These are phyloP conservation scores for Myrica gale DNA, from an alignment of 306 rosid genomes.

Conservation along the genomic window DNA sequence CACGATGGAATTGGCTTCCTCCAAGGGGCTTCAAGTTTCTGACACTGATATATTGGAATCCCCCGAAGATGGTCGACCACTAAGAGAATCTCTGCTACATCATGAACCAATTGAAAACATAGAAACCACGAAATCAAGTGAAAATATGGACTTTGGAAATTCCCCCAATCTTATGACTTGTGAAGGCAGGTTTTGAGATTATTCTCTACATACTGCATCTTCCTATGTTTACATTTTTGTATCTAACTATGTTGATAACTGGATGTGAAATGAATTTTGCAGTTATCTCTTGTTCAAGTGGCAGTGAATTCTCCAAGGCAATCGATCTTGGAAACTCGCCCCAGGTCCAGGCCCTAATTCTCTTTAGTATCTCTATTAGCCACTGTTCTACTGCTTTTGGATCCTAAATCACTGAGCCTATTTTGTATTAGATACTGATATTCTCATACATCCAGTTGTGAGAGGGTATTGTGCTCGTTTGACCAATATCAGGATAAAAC, in stretches of 20 bases:
- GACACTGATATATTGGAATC: constrained; percentile 31
- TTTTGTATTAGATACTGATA: neutral
- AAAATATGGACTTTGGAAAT: constrained; percentile 16
- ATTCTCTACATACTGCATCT: constrained; percentile 13
- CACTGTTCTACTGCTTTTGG: constrained; percentile 7
- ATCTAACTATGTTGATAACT: constrained; percentile 13
- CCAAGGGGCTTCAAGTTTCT: constrained; percentile 29
- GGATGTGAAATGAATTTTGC: constrained; percentile 35
- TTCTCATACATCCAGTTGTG: neutral
- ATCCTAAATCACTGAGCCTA: neutral
- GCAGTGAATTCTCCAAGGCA: constrained; percentile 28
- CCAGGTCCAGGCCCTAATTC: constrained; percentile 49
- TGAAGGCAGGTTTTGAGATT: constrained; percentile 43
- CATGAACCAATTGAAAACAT: constrained; percentile 25
- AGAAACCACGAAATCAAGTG: constrained; percentile 22
- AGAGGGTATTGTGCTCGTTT: neutral
- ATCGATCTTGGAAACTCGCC: constrained; percentile 29
- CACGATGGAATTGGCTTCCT: constrained; percentile 21
- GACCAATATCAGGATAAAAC: neutral
- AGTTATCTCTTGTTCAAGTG: constrained; percentile 36
- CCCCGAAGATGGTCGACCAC: constrained; percentile 29
- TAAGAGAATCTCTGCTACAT: constrained; percentile 17
- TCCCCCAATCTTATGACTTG: constrained; percentile 27
- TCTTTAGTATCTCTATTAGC: constrained; percentile 11
- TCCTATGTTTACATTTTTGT: neutral